phyloP scores from a whole-genome alignment of 129 eudicot genomes.

The Chrysanthemum makinoi region DNA sequence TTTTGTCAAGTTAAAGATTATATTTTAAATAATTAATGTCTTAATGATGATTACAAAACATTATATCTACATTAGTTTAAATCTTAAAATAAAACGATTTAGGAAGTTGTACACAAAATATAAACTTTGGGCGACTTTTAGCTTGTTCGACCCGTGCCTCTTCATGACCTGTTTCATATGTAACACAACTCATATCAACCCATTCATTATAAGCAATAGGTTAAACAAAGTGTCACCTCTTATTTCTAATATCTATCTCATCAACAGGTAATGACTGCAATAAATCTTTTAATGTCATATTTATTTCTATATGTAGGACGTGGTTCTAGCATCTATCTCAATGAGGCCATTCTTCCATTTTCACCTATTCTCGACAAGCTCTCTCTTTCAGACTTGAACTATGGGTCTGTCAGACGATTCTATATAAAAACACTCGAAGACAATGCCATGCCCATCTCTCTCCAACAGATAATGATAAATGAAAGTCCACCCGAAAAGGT shows the following conservation, averaged over 20 bases:
- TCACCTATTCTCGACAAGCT: conserved; percentile 82
- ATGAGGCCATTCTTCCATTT: conserved; percentile 94
- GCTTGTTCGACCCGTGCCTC: not conserved
- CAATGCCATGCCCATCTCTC: conserved; percentile 63
- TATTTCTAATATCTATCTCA: not conserved
- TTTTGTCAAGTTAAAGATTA: not conserved
- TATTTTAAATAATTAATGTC: too few species aligned
- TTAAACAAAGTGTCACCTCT: not conserved
- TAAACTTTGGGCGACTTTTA: not conserved
- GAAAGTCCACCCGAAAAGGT: conserved; percentile 72
- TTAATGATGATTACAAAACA: not conserved
- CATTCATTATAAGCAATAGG: too few species aligned
- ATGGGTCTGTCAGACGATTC: conserved; percentile 78
- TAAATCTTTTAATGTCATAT: not conserved
- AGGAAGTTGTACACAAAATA: not conserved
- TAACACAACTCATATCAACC: too few species aligned
- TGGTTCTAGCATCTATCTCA: conserved; percentile 84
- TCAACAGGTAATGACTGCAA: not conserved
- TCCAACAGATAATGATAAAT: conserved; percentile 62
- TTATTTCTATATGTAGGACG: conserved; percentile 47
- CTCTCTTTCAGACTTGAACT: conserved; percentile 59
- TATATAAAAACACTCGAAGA: conserved; percentile 81
- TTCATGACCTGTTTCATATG: not conserved
- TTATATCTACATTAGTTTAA: not conserved
- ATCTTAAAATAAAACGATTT: not conserved